phyloP scores from a whole-genome alignment of 208 protist species.

The Acanthamoeba triangularis region DNA sequence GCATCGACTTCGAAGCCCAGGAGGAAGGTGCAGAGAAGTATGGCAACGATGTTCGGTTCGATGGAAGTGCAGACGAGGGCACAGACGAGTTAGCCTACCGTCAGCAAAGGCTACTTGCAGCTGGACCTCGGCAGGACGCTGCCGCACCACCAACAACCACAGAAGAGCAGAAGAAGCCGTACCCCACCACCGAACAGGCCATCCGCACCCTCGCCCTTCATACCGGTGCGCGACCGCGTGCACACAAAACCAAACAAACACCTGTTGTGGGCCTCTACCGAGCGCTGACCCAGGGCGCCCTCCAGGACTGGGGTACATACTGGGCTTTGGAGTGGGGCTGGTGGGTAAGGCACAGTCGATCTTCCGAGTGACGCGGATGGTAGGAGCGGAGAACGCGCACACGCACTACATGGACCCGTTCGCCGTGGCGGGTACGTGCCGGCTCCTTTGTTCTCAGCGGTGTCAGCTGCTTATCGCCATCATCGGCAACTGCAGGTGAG shows the following conservation, averaged over 20 bases:
- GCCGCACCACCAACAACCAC: background rate
- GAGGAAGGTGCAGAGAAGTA: background rate
- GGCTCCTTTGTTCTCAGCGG: background rate
- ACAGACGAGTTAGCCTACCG: background rate
- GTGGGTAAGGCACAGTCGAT: background rate
- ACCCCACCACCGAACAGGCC: slow-evolving; percentile 19
- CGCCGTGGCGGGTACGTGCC: slow-evolving; percentile 22
- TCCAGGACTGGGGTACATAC: slow-evolving; percentile 10
- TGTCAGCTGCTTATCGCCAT: background rate
- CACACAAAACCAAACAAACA: too few species aligned
- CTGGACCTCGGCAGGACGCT: background rate
- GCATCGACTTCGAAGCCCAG: background rate
- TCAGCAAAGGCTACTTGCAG: background rate
- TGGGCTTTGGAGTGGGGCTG: slow-evolving; percentile 17
- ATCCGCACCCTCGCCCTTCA: slow-evolving; percentile 29
- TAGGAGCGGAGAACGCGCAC: background rate
- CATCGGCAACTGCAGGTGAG: background rate
- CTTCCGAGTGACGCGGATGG: background rate
- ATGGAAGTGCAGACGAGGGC: background rate
- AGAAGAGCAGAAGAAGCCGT: background rate
- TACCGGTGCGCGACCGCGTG: too few species aligned
- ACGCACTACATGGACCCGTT: slow-evolving; percentile 50
- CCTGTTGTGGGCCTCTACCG: background rate
- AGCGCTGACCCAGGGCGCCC: background rate
- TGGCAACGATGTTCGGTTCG: background rate